Base-by-base conservation (phyloP, 129 eudicot genomes). In the Flaveria robusta region DNA sequence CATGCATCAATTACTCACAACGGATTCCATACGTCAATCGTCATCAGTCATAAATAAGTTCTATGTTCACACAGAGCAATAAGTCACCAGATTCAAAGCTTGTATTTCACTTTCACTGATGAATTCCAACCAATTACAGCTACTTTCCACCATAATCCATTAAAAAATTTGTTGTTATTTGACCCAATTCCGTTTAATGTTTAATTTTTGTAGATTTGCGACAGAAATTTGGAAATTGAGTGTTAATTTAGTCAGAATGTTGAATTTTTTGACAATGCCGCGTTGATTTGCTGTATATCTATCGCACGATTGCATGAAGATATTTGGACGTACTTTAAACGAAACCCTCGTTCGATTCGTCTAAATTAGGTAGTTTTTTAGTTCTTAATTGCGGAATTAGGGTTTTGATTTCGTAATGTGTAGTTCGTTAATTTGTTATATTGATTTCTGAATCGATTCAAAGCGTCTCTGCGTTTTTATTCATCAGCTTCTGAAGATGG, bases 271-370 rank as follows among this genome's bases (percentile, higher is more conserved):
- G 73, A 37, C 72, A 79, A 79, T 79, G 73, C 74, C 83, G 83
- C 83, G 83, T 79, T 79, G 73, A 62, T 79, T 50, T 79, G 67
- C 52, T 71, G 22, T 12, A 42, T 79, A 77, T 62, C 47, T 71
- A 65, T 63, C 50, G 13, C 13, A 52, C 55, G 26, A 60, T 26
- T 54, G 60, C 54, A 47, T 10, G 23, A 68, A 23, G 52, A 8
- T 20, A 7, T 70, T 78, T 55, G 76, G 68, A 42, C 50, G 70
- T 69, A 69, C 4, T 68, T 41, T 45, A 43, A 74, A 68, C 41
- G 47, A 77, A 70, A 59, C 23, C 54, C 52, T 70, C 31, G 56
- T 52, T 39, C 58, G 27, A 19, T 56, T 73, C n/a, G 45, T 11
- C 1, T 74, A 13, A 54, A 16, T 18, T 42, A 12, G 60, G 29